Percentiles rank a stretch among this genome's conserved stretches.
These are phyloP conservation scores for Tetraselmis chui DNA, from an alignment of 139 green algal genomes.

Conservation along the genomic window DNA sequence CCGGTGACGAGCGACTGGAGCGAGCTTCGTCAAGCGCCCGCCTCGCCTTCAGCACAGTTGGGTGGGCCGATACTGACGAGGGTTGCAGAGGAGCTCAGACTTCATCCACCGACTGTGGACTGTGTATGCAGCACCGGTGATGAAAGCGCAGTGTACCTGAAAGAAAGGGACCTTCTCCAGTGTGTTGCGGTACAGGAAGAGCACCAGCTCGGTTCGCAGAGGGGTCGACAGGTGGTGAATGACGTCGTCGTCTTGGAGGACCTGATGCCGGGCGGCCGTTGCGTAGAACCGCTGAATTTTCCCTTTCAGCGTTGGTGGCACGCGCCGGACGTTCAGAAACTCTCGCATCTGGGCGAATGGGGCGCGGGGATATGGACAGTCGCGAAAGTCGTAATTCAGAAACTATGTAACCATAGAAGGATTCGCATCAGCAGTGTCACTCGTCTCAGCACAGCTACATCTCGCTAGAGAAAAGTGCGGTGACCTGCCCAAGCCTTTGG, in stretches of 20 bases:
- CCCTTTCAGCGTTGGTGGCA: neutral
- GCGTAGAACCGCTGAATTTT: neutral
- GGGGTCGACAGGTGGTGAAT: constrained; percentile 18
- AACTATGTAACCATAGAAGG: too few species aligned
- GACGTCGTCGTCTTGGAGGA: neutral
- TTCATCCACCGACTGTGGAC: too few species aligned
- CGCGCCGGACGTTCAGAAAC: neutral
- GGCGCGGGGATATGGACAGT: too few species aligned
- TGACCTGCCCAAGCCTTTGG: neutral
- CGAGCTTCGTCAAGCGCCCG: too few species aligned
- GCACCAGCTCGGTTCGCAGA: constrained; percentile 24
- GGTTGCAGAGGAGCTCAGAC: too few species aligned
- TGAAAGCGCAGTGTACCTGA: neutral
- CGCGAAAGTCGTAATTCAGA: too few species aligned
- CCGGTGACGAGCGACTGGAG: too few species aligned
- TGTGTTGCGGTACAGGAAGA: constrained; percentile 19
- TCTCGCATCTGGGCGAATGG: neutral
- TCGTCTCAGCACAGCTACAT: constrained; percentile 16
- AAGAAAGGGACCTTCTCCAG: constrained; percentile 35
- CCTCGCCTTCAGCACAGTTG: too few species aligned
- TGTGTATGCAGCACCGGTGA: too few species aligned
- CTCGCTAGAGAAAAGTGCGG: constrained; percentile 8
- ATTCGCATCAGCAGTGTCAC: too few species aligned
- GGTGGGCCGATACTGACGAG: too few species aligned
- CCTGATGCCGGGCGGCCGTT: neutral